These are phyloP conservation scores for Plasmodium blacklocki DNA, from an alignment of 169 alveolate genomes.

Conservation along the genomic window DNA sequence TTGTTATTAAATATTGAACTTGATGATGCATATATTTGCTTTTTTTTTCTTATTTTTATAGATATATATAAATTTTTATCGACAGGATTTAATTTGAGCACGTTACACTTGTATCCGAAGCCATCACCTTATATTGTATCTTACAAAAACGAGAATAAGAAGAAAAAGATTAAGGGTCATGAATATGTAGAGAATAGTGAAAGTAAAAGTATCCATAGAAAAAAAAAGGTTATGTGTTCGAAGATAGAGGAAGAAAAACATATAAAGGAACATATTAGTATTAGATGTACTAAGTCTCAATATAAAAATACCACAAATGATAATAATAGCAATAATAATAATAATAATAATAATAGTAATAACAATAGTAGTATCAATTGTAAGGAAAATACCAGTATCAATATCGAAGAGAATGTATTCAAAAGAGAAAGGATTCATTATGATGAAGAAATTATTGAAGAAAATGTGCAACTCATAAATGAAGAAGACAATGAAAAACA, in stretches of 20 bases:
- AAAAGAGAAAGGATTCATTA: background rate
- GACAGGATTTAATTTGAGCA: conserved; percentile 60
- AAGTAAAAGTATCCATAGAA: background rate
- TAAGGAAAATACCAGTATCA: background rate
- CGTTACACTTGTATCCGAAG: conserved; percentile 74
- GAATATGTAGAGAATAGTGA: background rate
- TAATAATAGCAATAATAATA: background rate
- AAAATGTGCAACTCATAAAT: background rate
- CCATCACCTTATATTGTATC: conserved; percentile 77
- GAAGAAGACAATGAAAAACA: background rate
- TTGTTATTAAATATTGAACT: conserved; percentile 54
- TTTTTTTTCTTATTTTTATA: conserved; percentile 57
- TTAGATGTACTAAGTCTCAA: background rate
- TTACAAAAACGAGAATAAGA: conserved; percentile 7
- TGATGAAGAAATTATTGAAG: background rate
- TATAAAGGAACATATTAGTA: background rate
- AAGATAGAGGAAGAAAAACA: background rate
- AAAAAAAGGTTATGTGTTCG: background rate
- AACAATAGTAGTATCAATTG: background rate
- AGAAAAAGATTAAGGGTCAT: conserved; percentile 12
- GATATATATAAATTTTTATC: conserved; percentile 72
- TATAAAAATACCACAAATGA: background rate
- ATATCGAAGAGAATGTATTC: background rate
- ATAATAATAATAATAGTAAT: background rate
- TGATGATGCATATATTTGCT: conserved; percentile 76